A percentile compares a stretch with the other conserved stretches of the same genome.
Conservation (phyloP, 306 rosid genomes). For the Cicer cuneatum region DNA sequence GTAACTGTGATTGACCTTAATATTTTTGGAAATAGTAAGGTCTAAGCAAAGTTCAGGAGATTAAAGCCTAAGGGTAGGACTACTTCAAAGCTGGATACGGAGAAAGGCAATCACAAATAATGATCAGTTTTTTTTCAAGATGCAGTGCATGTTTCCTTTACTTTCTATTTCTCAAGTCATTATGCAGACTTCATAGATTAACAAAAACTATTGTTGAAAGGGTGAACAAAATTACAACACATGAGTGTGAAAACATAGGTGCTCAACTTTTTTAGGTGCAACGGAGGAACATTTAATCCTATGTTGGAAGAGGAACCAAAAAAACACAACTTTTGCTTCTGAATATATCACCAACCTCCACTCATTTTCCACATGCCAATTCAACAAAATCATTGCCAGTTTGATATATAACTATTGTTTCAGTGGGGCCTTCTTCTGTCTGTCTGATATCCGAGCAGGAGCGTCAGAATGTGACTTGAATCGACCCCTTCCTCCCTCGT, state of each 20-base stretch:
- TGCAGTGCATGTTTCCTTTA: constrained; percentile 37
- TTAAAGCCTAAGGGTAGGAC: background rate
- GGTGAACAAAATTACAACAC: constrained; percentile 43
- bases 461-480: constrained; percentile 92
- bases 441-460: constrained; percentile 93
- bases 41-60: background rate
- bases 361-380: constrained; percentile 42
- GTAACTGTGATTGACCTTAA: background rate
- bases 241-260: constrained; percentile 41
- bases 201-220: constrained; percentile 3
- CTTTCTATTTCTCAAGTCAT: constrained; percentile 42
- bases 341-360: constrained; percentile 24
- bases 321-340: constrained; percentile 32
- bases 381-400: constrained; percentile 27
- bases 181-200: constrained; percentile 22
- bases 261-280: constrained; percentile 22
- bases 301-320: constrained; percentile 36
- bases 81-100: background rate
- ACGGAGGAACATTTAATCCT: constrained; percentile 39
- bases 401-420: constrained; percentile 54
- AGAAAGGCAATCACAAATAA: constrained; percentile 11
- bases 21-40: background rate
- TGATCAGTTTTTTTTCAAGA: background rate
- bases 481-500: constrained; percentile 94
- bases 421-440: constrained; percentile 98